Conservation (phyloP, 192 early-diverging fungal genomes). For the Linnemannia zychae region DNA sequence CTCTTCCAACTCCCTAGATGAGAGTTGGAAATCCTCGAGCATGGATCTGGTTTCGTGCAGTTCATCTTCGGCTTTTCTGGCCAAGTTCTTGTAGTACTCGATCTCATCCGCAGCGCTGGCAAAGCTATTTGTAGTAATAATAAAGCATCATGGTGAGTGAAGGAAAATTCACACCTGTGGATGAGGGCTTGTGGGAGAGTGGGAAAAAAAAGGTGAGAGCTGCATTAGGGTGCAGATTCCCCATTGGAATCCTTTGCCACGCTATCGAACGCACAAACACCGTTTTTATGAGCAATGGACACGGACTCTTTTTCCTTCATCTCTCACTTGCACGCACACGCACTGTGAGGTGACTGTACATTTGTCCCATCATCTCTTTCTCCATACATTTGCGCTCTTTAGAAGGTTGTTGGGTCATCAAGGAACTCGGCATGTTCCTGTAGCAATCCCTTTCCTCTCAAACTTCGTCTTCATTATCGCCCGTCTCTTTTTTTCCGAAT, state of each 20-base stretch:
- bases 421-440: background rate
- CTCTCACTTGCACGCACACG: background rate
- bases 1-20: slow-evolving; percentile 77
- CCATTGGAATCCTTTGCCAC: slow-evolving; percentile 1
- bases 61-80: slow-evolving; percentile 65
- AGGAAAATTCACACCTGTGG: background rate
- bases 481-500: background rate
- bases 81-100: slow-evolving; percentile 72
- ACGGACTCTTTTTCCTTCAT: background rate
- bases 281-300: slow-evolving; percentile 6
- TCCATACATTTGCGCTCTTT: background rate
- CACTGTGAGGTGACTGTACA: background rate
- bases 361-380: background rate
- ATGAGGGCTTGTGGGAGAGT: background rate
- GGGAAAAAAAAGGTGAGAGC: background rate
- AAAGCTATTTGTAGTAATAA: slow-evolving; percentile 38
- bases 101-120: slow-evolving; percentile 70
- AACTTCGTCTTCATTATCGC: background rate
- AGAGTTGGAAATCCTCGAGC: slow-evolving; percentile 74
- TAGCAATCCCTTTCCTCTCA: slow-evolving; percentile 1
- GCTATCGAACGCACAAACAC: background rate
- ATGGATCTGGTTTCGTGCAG: slow-evolving; percentile 69
- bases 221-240: background rate
- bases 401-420: background rate
- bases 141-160: background rate